Percentiles rank a stretch among this genome's conserved stretches.
These are phyloP conservation scores for Penicillium sp. DNA, from an alignment of 2,329 filamentous ascomycete species.

Conservation along the genomic window DNA sequence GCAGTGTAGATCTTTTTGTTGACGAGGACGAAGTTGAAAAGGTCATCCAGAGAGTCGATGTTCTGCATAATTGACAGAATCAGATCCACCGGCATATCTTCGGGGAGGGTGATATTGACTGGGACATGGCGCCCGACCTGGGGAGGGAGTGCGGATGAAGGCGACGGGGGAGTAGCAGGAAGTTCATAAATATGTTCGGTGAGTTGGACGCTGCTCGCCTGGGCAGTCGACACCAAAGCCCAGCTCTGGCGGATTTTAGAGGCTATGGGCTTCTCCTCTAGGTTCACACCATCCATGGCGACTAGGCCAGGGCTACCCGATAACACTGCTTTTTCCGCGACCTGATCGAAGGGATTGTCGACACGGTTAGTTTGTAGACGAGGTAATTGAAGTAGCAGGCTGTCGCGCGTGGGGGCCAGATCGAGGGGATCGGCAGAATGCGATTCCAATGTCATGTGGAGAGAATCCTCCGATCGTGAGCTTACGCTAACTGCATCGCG, in stretches of 20 bases:
- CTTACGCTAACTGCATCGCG: background rate
- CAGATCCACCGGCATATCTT: constrained; percentile 48
- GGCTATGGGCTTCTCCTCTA: background rate
- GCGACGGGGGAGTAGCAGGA: constrained; percentile 26
- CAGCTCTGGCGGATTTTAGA: constrained; percentile 13
- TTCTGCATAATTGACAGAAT: constrained; percentile 52
- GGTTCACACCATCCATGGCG: background rate
- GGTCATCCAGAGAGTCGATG: constrained; percentile 51
- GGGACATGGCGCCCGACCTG: constrained; percentile 11
- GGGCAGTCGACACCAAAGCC: constrained; percentile 18
- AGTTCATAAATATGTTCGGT: constrained; percentile 35
- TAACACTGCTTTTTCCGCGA: background rate
- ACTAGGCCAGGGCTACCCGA: constrained; percentile 2
- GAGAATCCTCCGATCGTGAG: constrained; percentile 4
- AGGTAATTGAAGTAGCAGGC: constrained; percentile 20
- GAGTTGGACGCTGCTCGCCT: constrained; percentile 20
- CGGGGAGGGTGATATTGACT: constrained; percentile 35
- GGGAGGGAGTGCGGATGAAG: constrained; percentile 7
- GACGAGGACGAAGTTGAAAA: constrained; percentile 54
- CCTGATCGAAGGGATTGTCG: constrained; percentile 5
- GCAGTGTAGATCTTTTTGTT: constrained; percentile 57
- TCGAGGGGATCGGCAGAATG: background rate
- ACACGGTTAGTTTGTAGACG: constrained; percentile 20
- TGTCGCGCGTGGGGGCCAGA: constrained; percentile 8
- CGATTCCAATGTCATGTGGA: background rate